These are phyloP conservation scores for Talaromyces funiculosus DNA, from an alignment of 2,329 filamentous ascomycete genomes.

Conservation along the genomic window DNA sequence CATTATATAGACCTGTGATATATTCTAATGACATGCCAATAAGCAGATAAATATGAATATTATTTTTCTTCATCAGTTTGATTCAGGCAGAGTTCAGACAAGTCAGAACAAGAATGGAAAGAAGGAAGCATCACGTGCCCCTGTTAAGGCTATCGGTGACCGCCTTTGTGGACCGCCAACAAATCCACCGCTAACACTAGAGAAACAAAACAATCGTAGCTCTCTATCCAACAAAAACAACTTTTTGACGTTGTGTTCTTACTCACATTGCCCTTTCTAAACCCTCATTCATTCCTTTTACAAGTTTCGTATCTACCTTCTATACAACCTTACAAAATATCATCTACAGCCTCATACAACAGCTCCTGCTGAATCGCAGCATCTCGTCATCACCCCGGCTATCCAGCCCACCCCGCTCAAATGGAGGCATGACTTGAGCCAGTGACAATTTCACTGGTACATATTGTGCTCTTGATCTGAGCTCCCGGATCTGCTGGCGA, in stretches of 20 bases:
- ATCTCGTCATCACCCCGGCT: constrained; percentile 9
- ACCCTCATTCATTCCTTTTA: not conserved
- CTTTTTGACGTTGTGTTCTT: not conserved
- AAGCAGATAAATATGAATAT: not conserved
- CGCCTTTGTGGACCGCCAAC: constrained; percentile 10
- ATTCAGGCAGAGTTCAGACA: not conserved
- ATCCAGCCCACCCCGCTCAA: constrained; percentile 13
- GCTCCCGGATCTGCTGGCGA: not conserved
- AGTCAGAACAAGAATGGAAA: not conserved
- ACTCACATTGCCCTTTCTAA: not conserved
- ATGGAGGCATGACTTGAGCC: constrained; percentile 16
- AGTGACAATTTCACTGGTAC: constrained; percentile 14
- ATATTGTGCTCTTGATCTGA: constrained; percentile 6
- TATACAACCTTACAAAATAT: not conserved
- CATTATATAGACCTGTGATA: not conserved
- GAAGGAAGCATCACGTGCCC: not conserved
- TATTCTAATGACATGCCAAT: not conserved
- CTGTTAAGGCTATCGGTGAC: not conserved
- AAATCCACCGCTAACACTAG: constrained; percentile 8
- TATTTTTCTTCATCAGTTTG: not conserved
- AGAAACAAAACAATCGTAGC: constrained; percentile 9
- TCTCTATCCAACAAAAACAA: not conserved
- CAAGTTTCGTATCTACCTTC: not conserved
- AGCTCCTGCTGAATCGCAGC: not conserved
- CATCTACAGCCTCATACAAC: not conserved